Evolutionary conservation across 192 early-diverging fungal species (phyloP), one percentile per base, ranked within the genome.

Genomic region (Linnemannia hyalina): DNA sequence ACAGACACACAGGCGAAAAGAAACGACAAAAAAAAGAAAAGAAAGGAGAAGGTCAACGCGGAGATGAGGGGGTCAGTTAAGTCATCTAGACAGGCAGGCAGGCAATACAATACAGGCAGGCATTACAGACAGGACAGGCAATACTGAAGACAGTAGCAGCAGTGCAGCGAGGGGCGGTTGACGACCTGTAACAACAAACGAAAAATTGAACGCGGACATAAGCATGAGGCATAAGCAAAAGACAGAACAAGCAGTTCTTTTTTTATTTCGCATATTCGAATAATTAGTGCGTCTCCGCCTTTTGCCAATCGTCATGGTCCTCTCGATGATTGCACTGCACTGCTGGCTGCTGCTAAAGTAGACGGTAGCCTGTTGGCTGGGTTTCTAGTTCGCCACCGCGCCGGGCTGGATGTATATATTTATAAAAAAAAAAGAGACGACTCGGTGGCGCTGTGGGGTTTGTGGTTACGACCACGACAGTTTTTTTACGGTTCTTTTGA

Each of bases 121-220:
- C 11, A 54, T 16, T 22, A 20, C 52, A 23, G 52, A 20, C 52
- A 16, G 22, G 20, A 54, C 52, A 54, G 15, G 26, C 5, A 52
- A 5, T 18, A 52, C 18, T 20, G 3, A 52, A 16, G 20, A 52
- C 49, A 52, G 16, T 18, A 52, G 49, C 16, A 52, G 20, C 44
- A 22, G 49, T 23, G n/a, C 55, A 65, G 60, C 29, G 60, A 65
- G 60, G 60, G 60, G 60, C 60, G 60, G 60, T 32, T 65, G 60
- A 32, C 26, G n/a, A 65, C 3, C 11, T 52, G 49, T 52, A 52
- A 52, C 49, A 52, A 22, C 49, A 20, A 52, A 6, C 49, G 44
- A 52, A 52, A 20, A 4, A 52, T 20, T 52, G 49, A 52, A 18
- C 49, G 15, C 47, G 18, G 47, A 49, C 47, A 49, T 49, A 49